Evolutionary conservation across 2,329 filamentous ascomycete genomes (phyloP), one percentile per base, ranked within the genome.

Genomic region (Tolypocladium pustulatum): DNA sequence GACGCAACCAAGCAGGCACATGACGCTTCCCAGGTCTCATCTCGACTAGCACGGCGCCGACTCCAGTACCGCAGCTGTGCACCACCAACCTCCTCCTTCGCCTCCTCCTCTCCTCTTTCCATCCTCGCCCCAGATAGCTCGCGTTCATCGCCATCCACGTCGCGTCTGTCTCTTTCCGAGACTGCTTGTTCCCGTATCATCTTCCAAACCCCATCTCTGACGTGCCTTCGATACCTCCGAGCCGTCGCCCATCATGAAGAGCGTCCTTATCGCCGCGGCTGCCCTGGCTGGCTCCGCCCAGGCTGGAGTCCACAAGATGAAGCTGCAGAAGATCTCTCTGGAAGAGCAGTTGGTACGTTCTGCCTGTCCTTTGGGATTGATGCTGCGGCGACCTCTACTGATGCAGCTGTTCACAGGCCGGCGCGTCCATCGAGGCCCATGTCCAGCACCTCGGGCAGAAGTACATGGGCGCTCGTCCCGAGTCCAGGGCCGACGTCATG

Each of bases 241-340:
- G 54, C 43, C 59, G 60, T 65, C 63, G 73, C 73, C 75, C 76
- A 81, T 66, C 75, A 97, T 97, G 93, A 97, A 95, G 87, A 86
- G 86, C 75, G 80, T 87, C 77, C 79, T 91, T 70, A 76, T 96
- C 72, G 81, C 91, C 73, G 87, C 90, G 77, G 86, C 87, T 70
- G 82, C 87, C 79, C 85, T 95, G 81, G 82, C 92, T 71, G 89
- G 89, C 80, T 86, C 88, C 73, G 89, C 89, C 72, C 83, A 89
- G 72, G 93, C 91, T 67, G 91, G 86, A 69, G 82, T 96, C 65
- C 91, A 97, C 85, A 95, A 91, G 83, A 88, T 97, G 84, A 94
- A 95, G 83, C 87, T 99, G 71, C 89, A 97, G 84, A 99, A 99
- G 88, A 80, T 97, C 62, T 88, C 94, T 66, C 81, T 99, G 60